Percentiles rank a stretch among this genome's conserved stretches.
phyloP scores from a whole-genome alignment of 2,329 filamentous ascomycete genomes.

The Coniochaeta prunicola region DNA sequence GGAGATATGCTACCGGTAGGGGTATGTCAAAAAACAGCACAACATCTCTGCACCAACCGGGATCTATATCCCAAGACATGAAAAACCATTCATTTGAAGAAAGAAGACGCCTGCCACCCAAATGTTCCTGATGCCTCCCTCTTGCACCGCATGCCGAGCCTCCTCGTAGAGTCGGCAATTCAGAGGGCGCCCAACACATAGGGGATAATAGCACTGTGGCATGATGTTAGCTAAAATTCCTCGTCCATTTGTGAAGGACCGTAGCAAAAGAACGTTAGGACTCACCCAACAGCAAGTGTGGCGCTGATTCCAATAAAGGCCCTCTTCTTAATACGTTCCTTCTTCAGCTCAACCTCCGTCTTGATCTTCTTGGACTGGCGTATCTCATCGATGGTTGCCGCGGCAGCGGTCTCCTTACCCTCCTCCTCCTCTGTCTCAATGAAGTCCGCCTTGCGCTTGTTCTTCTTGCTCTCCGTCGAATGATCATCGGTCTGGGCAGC shows the following conservation, averaged over 20 bases:
- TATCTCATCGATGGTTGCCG: constrained; percentile 15
- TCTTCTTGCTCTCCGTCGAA: constrained; percentile 35
- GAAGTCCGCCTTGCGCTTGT: constrained; percentile 70
- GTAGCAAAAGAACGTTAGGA: constrained; percentile 18
- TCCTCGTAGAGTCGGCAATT: neutral
- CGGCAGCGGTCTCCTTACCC: constrained; percentile 22
- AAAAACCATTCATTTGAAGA: neutral
- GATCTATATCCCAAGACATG: neutral
- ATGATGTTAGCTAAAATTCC: constrained; percentile 3
- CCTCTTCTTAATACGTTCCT: constrained; percentile 78
- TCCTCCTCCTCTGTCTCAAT: constrained; percentile 59
- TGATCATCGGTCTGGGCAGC: constrained; percentile 25
- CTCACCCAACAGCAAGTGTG: constrained; percentile 86
- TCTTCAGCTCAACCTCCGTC: constrained; percentile 74
- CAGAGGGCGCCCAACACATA: neutral
- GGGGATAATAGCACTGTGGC: neutral
- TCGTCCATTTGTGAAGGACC: neutral
- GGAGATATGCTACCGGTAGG: neutral
- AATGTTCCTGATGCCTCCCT: neutral
- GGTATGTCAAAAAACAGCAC: neutral
- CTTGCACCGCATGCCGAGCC: neutral
- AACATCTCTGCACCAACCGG: neutral
- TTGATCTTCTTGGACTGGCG: constrained; percentile 61
- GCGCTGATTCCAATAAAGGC: constrained; percentile 81
- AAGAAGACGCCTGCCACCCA: neutral